Base-by-base conservation (phyloP, 1,139 yeast species). In the Saccharomycopsis hybrid region DNA sequence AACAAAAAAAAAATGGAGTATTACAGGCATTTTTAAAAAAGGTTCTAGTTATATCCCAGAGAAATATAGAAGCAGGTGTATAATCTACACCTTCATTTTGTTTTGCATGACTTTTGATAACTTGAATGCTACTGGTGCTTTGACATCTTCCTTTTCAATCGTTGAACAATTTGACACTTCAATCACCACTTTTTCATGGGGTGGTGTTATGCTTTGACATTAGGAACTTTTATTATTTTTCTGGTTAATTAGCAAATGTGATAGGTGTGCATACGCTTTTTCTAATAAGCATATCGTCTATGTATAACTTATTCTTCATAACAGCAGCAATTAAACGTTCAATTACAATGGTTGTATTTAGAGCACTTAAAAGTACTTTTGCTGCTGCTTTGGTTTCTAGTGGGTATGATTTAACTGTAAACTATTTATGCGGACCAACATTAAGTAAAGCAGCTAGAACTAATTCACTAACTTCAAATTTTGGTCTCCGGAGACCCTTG, bases 361-460 rank as follows among this genome's bases (percentile, higher is more conserved):
- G 72, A 54, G 70, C 73, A 1, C 47, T 69, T 1, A 72, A 69
- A 53, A 72, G 73, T 11, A 56, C 68, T 11, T 61, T 64, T 11
- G 73, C 67, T 2, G 64, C 72, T 2, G 61, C 66, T 0, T 49
- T 67, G 18, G 58, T 69, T 27, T 72, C 73, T 0, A 54, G 63
- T 18, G 58, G 63, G 0, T 62, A 59, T 54, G 65, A 68, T 0
- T 35, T 69, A 4, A 60, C 64, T 3, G 70, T 64, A 1, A 57
- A 58, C 45, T 63, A 63, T 45, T 68, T 62, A 41, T 36, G 48
- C 5, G 68, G 65, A 1, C 53, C 56, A 30, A 50, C 57, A 5
- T 54, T 65, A 5, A 56, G 55, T 4, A 43, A 36, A 3, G 69
- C 70, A 5, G 52, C 54, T 3, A 53, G 67, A 18, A 46, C 64